phyloP scores from a whole-genome alignment of 805 yeast species.

The Saccharomycopsis javanensis region DNA sequence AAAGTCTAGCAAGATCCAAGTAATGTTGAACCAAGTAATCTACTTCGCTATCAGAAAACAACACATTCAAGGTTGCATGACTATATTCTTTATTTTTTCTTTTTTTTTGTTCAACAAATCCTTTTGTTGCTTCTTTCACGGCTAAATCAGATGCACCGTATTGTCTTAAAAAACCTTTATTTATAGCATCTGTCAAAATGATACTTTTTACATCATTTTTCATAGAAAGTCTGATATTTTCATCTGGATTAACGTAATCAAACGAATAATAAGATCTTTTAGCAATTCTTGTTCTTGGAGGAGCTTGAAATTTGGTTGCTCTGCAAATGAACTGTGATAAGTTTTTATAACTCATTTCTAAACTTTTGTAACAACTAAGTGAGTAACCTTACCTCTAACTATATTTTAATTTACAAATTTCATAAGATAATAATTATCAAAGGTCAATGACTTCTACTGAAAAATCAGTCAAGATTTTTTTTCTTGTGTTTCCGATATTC shows the following conservation, averaged over 20 bases:
- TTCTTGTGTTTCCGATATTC: too few species aligned
- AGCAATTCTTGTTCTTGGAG: neutral
- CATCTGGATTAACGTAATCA: slow-evolving; percentile 10
- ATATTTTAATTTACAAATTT: too few species aligned
- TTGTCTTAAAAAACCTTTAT: slow-evolving; percentile 2
- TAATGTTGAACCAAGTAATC: slow-evolving; percentile 7
- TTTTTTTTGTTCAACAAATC: neutral
- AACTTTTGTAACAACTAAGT: too few species aligned
- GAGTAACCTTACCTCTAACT: too few species aligned
- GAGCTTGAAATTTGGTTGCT: neutral
- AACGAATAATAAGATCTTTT: slow-evolving; percentile 7
- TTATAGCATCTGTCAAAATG: slow-evolving; percentile 6
- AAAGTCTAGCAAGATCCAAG: slow-evolving; percentile 6
- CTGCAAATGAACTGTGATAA: neutral
- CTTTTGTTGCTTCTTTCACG: slow-evolving; percentile 5
- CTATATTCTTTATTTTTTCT: neutral
- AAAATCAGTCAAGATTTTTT: too few species aligned
- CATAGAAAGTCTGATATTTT: neutral
- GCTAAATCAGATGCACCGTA: slow-evolving; percentile 9
- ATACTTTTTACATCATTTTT: slow-evolving; percentile 3
- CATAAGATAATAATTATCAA: too few species aligned
- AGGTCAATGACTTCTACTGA: too few species aligned
- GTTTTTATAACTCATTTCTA: neutral
- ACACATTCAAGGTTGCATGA: slow-evolving; percentile 2
- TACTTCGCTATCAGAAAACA: slow-evolving; percentile 4